A percentile compares a stretch with the other conserved stretches of the same genome.
Conservation (phyloP, 108 stramenopile genomes). For the Aurantiochytrium sp. region DNA sequence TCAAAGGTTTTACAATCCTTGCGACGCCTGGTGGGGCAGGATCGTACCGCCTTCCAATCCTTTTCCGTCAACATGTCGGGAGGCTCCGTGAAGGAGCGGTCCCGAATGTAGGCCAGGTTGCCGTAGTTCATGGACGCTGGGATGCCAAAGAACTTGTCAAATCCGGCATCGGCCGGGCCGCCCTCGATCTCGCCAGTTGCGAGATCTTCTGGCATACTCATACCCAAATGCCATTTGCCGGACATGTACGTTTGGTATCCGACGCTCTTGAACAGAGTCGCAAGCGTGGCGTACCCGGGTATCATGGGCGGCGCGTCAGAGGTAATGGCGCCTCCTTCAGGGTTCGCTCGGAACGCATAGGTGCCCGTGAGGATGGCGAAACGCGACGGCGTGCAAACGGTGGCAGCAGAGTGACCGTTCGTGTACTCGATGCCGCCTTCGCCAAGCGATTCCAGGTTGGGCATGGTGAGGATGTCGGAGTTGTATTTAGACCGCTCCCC, state of each 20-base stretch:
- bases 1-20: neutral
- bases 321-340: neutral
- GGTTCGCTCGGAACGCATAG: neutral
- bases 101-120: neutral
- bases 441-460: neutral
- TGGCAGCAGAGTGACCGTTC: neutral
- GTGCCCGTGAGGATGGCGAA: neutral
- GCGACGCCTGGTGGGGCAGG: too few relatives aligned
- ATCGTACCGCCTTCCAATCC: too few relatives aligned
- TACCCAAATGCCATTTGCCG: neutral
- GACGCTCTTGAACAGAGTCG: neutral
- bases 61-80: too few relatives aligned
- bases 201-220: neutral
- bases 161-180: neutral
- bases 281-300: neutral
- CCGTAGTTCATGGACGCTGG: neutral
- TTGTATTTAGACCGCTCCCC: neutral
- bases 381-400: neutral
- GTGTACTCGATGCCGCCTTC: neutral
- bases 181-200: neutral
- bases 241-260: neutral
- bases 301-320: neutral
- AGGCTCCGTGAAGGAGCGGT: neutral
- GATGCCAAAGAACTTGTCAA: neutral
- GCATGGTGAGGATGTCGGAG: neutral